A percentile compares a stretch with the other conserved stretches of the same genome.
Evolutionary conservation across 257 asterid species (phyloP).

Genomic region (Leonotis leonurus): DNA sequence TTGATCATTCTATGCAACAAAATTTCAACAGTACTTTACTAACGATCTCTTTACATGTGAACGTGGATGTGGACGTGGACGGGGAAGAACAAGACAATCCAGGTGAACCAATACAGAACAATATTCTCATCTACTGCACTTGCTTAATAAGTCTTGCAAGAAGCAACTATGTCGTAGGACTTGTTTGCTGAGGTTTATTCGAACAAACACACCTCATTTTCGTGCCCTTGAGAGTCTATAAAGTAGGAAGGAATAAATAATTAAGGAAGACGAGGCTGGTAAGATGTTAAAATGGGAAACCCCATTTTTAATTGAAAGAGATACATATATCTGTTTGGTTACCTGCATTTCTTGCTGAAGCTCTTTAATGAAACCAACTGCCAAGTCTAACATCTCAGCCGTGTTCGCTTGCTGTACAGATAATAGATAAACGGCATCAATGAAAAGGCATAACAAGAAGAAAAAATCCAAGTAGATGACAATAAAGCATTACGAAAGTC

Average conservation of each 20-base stretch:
- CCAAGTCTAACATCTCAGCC: conserved; percentile 56
- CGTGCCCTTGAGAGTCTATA: conserved; percentile 32
- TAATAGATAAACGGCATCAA: conserved; percentile 1
- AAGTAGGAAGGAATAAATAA: too few species aligned
- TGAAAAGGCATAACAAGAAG: not conserved
- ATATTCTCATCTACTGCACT: not conserved
- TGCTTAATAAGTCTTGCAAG: not conserved
- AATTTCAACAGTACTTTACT: not conserved
- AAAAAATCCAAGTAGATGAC: not conserved
- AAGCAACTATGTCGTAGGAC: conserved; percentile 10
- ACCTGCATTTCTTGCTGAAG: conserved; percentile 54
- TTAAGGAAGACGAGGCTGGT: conserved; percentile 17
- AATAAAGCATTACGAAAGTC: not conserved
- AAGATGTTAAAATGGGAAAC: conserved; percentile 14
- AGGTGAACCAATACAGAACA: not conserved
- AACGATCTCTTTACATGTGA: too few species aligned
- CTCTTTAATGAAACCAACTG: conserved; percentile 53
- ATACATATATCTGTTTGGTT: conserved; percentile 8
- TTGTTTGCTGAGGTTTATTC: conserved; percentile 16
- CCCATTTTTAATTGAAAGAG: not conserved
- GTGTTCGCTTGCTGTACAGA: conserved; percentile 54
- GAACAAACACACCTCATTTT: conserved; percentile 40
- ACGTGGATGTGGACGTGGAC: too few species aligned
- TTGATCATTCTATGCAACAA: not conserved
- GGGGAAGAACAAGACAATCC: too few species aligned